Conservation (phyloP, 768 basidiomycete species). For the Suillus discolor region DNA sequence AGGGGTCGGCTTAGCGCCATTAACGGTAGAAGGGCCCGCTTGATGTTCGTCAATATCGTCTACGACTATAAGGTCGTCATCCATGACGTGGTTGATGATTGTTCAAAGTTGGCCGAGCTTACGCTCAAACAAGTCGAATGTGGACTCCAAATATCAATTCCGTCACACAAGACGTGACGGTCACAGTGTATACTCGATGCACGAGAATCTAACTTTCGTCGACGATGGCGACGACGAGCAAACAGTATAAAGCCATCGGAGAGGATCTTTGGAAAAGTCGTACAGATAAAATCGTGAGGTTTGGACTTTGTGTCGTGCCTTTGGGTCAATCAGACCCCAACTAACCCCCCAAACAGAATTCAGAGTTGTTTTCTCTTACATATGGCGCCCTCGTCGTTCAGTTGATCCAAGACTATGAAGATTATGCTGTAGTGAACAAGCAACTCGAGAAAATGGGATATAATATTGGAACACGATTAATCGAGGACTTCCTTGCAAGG, state of each 20-base stretch:
- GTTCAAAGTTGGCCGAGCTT: not conserved
- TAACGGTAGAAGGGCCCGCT: slow-evolving; percentile 38
- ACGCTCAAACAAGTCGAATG: too few species aligned
- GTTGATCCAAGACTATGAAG: slow-evolving; percentile 98
- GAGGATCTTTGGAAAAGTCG: slow-evolving; percentile 96
- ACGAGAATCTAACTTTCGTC: slow-evolving; percentile 8
- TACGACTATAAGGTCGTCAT: slow-evolving; percentile 64
- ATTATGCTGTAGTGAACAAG: slow-evolving; percentile 93
- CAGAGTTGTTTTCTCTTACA: slow-evolving; percentile 94
- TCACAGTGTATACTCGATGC: not conserved
- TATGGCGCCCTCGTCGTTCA: slow-evolving; percentile 98
- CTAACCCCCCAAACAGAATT: slow-evolving; percentile 63
- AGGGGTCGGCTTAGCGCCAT: slow-evolving; percentile 25
- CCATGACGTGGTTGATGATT: slow-evolving; percentile 36
- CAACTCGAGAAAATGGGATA: slow-evolving; percentile 99
- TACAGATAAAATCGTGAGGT: slow-evolving; percentile 90
- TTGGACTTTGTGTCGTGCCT: slow-evolving; percentile 10
- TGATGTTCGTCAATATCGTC: slow-evolving; percentile 54
- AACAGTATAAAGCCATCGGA: slow-evolving; percentile 85
- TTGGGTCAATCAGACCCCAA: slow-evolving; percentile 25
- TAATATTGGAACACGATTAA: slow-evolving; percentile 93
- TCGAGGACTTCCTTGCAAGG: slow-evolving; percentile 96
- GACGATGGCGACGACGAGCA: slow-evolving; percentile 71
- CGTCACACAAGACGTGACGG: not conserved
- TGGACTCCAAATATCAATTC: not conserved